These are phyloP conservation scores for Vigna radiata DNA, from an alignment of 306 rosid species.

Conservation along the genomic window DNA sequence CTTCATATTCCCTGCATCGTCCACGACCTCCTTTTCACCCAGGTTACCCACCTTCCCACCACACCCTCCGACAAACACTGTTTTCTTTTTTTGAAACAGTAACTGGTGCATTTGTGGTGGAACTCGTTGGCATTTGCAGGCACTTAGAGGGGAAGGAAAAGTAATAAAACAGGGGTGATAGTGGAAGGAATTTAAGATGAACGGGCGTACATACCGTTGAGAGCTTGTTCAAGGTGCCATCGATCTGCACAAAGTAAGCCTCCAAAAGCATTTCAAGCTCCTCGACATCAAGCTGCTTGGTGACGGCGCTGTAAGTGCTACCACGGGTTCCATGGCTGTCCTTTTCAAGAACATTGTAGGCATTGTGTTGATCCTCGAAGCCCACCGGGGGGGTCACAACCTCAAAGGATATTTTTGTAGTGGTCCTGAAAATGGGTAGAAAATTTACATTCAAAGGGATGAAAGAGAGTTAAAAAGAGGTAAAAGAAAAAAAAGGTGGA, in stretches of 20 bases:
- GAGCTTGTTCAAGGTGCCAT: conserved; percentile 83
- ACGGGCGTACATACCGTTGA: conserved; percentile 48
- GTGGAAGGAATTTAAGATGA: not conserved
- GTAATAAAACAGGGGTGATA: no score
- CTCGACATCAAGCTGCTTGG: conserved; percentile 85
- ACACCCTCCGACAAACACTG: no score
- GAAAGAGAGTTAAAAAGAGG: no score
- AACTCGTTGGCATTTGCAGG: not conserved
- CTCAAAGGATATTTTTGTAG: conserved; percentile 68
- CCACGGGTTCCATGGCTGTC: conserved; percentile 78
- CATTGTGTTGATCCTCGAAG: conserved; percentile 50
- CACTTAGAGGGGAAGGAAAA: not conserved
- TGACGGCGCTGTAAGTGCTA: conserved; percentile 68
- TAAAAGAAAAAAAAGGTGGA: no score
- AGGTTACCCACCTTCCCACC: no score
- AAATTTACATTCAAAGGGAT: no score
- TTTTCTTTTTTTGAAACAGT: no score
- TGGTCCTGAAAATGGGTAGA: conserved; percentile 42
- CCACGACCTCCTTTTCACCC: no score
- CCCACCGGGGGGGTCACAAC: conserved; percentile 45
- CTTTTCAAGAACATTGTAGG: conserved; percentile 43
- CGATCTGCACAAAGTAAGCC: conserved; percentile 96
- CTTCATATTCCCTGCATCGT: no score
- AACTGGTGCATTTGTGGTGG: not conserved
- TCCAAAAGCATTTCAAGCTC: conserved; percentile 99